Evolutionary conservation across 331 rosid species (phyloP).

Genomic region (Spiraea crenata): DNA sequence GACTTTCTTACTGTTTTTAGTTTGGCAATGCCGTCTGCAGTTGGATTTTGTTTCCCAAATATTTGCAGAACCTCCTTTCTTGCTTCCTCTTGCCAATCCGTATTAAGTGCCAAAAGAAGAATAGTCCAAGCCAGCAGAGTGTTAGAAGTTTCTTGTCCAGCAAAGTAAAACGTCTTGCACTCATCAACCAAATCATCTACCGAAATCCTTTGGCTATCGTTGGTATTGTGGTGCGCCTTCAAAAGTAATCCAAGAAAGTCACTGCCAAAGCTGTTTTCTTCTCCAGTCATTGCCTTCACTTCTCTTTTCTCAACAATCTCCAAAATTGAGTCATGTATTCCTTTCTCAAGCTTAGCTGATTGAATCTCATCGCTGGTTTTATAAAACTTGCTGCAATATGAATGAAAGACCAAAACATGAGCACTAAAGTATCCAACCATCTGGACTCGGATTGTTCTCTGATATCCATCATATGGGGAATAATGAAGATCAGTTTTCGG

Average conservation of each 20-base stretch:
- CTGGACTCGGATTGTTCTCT: too few relatives aligned
- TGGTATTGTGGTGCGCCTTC: conserved; percentile 16
- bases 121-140: conserved; percentile 32
- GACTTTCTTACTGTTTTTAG: conserved; percentile 20
- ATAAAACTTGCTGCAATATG: too few relatives aligned
- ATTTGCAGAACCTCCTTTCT: conserved; percentile 16
- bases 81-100: conserved; percentile 32
- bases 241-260: conserved; percentile 31
- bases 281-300: conserved; percentile 2
- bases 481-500: too few relatives aligned
- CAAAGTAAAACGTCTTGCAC: conserved; percentile 36
- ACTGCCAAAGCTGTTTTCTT: conserved; percentile 13
- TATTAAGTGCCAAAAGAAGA: conserved; percentile 24
- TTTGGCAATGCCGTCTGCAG: conserved; percentile 6
- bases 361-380: not conserved
- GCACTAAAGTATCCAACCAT: too few relatives aligned
- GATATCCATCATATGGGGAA: too few relatives aligned
- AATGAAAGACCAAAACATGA: too few relatives aligned
- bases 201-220: conserved; percentile 9
- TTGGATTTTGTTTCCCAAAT: conserved; percentile 22
- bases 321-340: not conserved
- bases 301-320: conserved; percentile 18
- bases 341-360: conserved; percentile 11
- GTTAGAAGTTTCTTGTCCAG: conserved; percentile 34
- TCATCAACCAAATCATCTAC: conserved; percentile 26